Evolutionary conservation across 2,329 filamentous ascomycete genomes (phyloP), one percentile per base, ranked within the genome.

Genomic region (Talaromyces sp.): DNA sequence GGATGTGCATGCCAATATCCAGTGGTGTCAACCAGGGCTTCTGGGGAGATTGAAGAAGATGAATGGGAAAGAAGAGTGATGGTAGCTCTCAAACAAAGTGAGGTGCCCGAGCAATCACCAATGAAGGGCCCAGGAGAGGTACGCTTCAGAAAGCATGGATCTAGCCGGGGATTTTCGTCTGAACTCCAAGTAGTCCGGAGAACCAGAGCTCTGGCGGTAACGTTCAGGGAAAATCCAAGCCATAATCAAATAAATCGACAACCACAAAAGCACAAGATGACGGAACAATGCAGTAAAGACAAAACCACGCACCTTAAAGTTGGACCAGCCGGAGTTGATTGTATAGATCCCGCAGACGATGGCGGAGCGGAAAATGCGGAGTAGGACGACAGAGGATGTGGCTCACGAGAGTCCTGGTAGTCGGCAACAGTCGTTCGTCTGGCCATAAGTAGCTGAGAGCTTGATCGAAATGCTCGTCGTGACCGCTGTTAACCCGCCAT

Each of bases 381-480:
- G 67, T 71, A 70, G 64, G 71, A 68, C 60, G 69, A 67, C 65
- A 73, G 67, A 70, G 75, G 71, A 73, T 75, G 72, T 73, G 77
- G 75, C 74, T 79, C 76, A 71, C 75, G 72, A 72, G 74, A 74
- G 76, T 78, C 75, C 75, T 79, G 77, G 71, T 75, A 76, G 72
- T 77, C 75, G 76, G 72, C 70, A 74, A 74, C 75, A 73, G 76
- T 75, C 76, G 74, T 78, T 78, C 76, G 78, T 72, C 77, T 80
- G 76, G 78, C 79, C 79, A 81, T 81, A 80, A 76, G 78, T 80
- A 75, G 72, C 70, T 74, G 70, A 57, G 70, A 72, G 70, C 70
- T 72, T 58, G 70, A 71, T 73, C 69, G 65, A 72, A 70, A 67
- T 68, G 71, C 67, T 72, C 72, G 71, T 75, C 68, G 70, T 74